A percentile compares a stretch with the other conserved stretches of the same genome.
These are phyloP conservation scores for Candida cerambycidarum DNA, from an alignment of 805 yeast species.

Conservation along the genomic window DNA sequence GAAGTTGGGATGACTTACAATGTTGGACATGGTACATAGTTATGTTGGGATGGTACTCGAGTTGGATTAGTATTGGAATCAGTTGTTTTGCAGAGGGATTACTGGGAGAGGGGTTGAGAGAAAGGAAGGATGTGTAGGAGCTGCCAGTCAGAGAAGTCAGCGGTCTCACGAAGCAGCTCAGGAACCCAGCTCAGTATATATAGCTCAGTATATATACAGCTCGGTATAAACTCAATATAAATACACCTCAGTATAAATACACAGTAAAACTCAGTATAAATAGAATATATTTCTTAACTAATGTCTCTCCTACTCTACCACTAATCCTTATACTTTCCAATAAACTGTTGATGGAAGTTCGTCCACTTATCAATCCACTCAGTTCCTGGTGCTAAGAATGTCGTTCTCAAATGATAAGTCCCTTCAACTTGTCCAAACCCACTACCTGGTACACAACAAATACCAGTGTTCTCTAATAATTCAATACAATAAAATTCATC, in stretches of 20 bases:
- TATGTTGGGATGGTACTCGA: constrained; percentile 76
- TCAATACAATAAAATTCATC: constrained; percentile 90
- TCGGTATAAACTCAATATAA: too few species aligned
- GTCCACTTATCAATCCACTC: constrained; percentile 85
- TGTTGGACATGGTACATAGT: constrained; percentile 86
- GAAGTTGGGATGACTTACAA: constrained; percentile 66
- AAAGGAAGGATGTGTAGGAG: constrained; percentile 1
- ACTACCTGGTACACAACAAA: constrained; percentile 95
- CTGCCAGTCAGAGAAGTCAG: too few species aligned
- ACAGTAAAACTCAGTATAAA: too few species aligned
- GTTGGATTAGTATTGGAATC: constrained; percentile 55
- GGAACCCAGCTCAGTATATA: too few species aligned
- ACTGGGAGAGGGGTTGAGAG: not conserved
- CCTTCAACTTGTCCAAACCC: constrained; percentile 94
- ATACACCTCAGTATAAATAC: too few species aligned
- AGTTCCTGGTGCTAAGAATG: constrained; percentile 92
- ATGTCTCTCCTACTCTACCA: too few species aligned
- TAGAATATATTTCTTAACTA: too few species aligned
- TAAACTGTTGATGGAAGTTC: constrained; percentile 73
- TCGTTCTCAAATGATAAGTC: constrained; percentile 91
- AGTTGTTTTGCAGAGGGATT: constrained; percentile 32
- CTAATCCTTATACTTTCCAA: constrained; percentile 51
- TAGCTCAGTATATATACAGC: too few species aligned
- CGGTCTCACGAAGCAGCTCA: too few species aligned
- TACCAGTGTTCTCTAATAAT: constrained; percentile 83